A percentile compares a stretch with the other conserved stretches of the same genome.
Conservation (phyloP, 495 filamentous ascomycete species). For the Podospora didyma region DNA sequence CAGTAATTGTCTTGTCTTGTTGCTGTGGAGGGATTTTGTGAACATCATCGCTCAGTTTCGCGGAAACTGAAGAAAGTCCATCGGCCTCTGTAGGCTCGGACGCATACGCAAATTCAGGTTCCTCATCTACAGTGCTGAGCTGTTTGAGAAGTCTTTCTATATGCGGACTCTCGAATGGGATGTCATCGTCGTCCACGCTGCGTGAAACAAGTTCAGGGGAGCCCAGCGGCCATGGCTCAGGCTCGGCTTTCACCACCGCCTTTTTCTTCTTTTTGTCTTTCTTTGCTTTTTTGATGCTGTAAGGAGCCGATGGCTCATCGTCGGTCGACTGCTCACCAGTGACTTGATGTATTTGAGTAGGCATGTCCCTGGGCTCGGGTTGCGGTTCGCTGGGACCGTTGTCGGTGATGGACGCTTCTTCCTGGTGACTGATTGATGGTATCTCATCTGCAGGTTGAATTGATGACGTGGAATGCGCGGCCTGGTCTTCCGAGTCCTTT, state of each 20-base stretch:
- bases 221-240: slow-evolving; percentile 17
- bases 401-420: not conserved
- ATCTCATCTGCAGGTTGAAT: not conserved
- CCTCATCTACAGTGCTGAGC: slow-evolving; percentile 27
- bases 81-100: not conserved
- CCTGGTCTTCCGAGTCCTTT: not conserved
- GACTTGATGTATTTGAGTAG: slow-evolving; percentile 1
- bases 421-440: not conserved
- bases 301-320: slow-evolving; percentile 14
- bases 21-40: no score
- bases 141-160: slow-evolving; percentile 18
- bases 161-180: slow-evolving; percentile 14
- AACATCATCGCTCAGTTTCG: not conserved
- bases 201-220: slow-evolving; percentile 11
- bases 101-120: not conserved
- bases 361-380: slow-evolving; percentile 10
- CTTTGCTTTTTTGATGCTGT: slow-evolving; percentile 20
- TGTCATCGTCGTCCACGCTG: not conserved
- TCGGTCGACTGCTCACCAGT: not conserved
- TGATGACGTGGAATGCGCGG: not conserved
- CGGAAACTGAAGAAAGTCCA: not conserved
- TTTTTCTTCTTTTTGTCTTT: slow-evolving; percentile 27
- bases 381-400: not conserved
- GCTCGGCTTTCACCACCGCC: slow-evolving; percentile 8
- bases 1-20: not conserved